phyloP scores from a whole-genome alignment of 495 filamentous ascomycete species.

The Extremus antarcticus region DNA sequence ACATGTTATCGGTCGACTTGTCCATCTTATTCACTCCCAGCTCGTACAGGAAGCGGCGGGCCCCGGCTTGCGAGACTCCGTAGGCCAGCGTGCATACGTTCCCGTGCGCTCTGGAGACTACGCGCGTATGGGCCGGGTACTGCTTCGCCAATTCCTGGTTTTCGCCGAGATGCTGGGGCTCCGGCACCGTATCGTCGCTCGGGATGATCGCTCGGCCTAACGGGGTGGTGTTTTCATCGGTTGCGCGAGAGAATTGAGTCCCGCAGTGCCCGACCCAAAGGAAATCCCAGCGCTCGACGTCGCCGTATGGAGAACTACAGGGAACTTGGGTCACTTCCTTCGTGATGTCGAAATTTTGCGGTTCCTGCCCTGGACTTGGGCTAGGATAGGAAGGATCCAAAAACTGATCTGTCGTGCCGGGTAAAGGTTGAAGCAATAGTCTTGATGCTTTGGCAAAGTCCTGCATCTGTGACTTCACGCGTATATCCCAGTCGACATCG shows the following conservation, averaged over 20 bases:
- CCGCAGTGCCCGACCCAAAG: conserved; percentile 15
- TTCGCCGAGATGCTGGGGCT: conserved; percentile 8
- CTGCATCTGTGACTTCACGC: conserved; percentile 12
- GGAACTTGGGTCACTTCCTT: neutral
- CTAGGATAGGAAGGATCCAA: conserved; percentile 3
- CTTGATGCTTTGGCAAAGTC: conserved; percentile 9
- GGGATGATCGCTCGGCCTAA: conserved; percentile 4
- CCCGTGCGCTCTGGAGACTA: neutral
- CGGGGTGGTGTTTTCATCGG: conserved; percentile 1
- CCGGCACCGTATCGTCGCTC: conserved; percentile 9
- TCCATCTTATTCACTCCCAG: neutral
- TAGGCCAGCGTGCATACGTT: conserved; percentile 6
- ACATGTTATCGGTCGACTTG: neutral
- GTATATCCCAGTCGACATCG: conserved; percentile 12
- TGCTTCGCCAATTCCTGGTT: conserved; percentile 1
- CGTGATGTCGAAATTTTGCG: neutral
- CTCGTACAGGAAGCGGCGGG: conserved; percentile 9
- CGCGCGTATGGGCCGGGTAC: conserved; percentile 9
- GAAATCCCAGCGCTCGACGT: conserved; percentile 8
- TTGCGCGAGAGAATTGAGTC: neutral
- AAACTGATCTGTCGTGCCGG: conserved; percentile 1
- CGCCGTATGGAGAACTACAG: conserved; percentile 7
- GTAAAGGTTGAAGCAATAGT: conserved; percentile 5
- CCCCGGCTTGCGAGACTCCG: conserved; percentile 3
- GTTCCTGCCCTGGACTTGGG: neutral